phyloP scores from a whole-genome alignment of 2,329 filamentous ascomycete genomes.

The Chaetomiaceae sp. region DNA sequence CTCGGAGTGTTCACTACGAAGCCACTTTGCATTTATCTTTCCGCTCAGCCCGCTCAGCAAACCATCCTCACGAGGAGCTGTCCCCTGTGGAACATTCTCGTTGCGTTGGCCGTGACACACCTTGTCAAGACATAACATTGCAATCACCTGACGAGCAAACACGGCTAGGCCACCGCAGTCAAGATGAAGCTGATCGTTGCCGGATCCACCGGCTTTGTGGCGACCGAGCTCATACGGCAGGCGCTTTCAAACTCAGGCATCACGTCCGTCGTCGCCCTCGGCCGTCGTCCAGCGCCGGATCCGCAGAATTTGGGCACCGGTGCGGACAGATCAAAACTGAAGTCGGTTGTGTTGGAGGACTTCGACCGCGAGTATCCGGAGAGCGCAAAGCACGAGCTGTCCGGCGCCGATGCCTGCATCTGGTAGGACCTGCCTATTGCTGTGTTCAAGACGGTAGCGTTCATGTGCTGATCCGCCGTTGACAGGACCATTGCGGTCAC shows the following conservation, averaged over 20 bases:
- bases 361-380: conserved; percentile 36
- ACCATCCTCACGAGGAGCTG: no score
- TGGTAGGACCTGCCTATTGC: conserved; percentile 27
- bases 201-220: conserved; percentile 39
- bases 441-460: no score
- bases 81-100: no score
- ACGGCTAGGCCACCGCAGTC: no score
- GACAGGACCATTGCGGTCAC: conserved; percentile 38
- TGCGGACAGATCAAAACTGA: conserved; percentile 33
- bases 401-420: conserved; percentile 38
- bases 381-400: conserved; percentile 33
- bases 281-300: conserved; percentile 31
- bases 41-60: no score
- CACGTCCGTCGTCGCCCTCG: conserved; percentile 37
- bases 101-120: no score
- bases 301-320: conserved; percentile 21
- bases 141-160: no score
- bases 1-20: no score
- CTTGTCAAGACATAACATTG: no score
- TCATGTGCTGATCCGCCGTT: no score
- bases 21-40: no score
- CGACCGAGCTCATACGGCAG: conserved; percentile 38
- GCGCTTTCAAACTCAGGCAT: conserved; percentile 32
- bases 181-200: conserved; percentile 40
- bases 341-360: conserved; percentile 34